These are phyloP conservation scores for Phyllosticta citrichinensis DNA, from an alignment of 2,329 filamentous ascomycete species.

Conservation along the genomic window DNA sequence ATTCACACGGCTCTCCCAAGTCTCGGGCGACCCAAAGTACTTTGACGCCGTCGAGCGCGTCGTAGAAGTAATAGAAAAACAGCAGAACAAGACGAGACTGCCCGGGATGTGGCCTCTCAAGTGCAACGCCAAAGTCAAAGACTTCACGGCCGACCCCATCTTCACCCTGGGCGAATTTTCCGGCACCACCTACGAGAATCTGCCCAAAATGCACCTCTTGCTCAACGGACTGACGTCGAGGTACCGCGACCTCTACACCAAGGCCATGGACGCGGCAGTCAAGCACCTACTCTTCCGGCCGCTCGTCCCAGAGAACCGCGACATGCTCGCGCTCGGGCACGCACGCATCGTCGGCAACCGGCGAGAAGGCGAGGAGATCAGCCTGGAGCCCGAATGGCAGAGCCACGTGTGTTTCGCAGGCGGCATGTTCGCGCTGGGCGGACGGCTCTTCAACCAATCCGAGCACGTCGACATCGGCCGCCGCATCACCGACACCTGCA, in stretches of 20 bases:
- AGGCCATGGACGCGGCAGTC: conserved; percentile 31
- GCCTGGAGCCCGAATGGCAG: conserved; percentile 42
- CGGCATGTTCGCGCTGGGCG: conserved; percentile 52
- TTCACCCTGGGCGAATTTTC: conserved; percentile 30
- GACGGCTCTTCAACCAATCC: conserved; percentile 45
- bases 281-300: conserved; percentile 40
- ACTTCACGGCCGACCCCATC: not conserved
- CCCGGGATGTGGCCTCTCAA: conserved; percentile 40
- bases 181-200: conserved; percentile 33
- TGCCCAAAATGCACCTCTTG: conserved; percentile 39
- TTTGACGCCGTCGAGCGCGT: conserved; percentile 38
- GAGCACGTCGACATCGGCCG: conserved; percentile 46
- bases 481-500: conserved; percentile 49
- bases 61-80: conserved; percentile 30
- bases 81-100: conserved; percentile 33
- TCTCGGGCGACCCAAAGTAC: conserved; percentile 36
- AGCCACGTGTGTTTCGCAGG: conserved; percentile 52
- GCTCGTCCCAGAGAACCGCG: conserved; percentile 35
- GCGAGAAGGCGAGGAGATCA: not conserved
- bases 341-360: not conserved
- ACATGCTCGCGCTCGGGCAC: conserved; percentile 29
- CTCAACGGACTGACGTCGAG: conserved; percentile 36
- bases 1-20: conserved; percentile 37
- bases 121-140: conserved; percentile 26
- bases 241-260: conserved; percentile 49